A percentile compares a stretch with the other conserved stretches of the same genome.
Conservation (phyloP, 441 rosid species). For the Brassica hybrid region DNA sequence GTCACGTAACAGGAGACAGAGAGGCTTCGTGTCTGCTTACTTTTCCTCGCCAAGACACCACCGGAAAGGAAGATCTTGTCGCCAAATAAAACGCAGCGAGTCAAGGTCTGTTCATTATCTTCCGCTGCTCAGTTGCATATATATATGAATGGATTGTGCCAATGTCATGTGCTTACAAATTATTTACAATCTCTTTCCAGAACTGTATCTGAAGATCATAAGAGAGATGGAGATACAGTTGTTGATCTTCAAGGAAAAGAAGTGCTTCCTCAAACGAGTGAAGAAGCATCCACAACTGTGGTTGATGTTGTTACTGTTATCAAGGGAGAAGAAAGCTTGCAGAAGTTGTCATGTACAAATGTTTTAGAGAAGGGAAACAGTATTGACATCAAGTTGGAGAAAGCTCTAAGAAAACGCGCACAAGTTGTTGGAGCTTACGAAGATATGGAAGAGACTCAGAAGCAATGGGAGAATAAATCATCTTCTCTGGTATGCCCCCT, state of each 20-base stretch:
- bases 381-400: slow-evolving; percentile 70
- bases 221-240: slow-evolving; percentile 2
- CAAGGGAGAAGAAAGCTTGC: slow-evolving; percentile 39
- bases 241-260: neutral
- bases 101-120: slow-evolving; percentile 57
- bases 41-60: slow-evolving; percentile 63
- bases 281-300: slow-evolving; percentile 39
- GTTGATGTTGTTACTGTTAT: slow-evolving; percentile 37
- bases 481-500: slow-evolving; percentile 66
- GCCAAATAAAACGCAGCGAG: slow-evolving; percentile 67
- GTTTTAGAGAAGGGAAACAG: slow-evolving; percentile 45
- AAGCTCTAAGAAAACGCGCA: slow-evolving; percentile 75
- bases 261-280: slow-evolving; percentile 39
- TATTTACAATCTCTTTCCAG: neutral
- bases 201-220: slow-evolving; percentile 5
- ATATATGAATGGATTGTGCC: neutral
- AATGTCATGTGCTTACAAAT: too few species aligned
- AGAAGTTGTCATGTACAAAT: slow-evolving; percentile 42
- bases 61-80: slow-evolving; percentile 76
- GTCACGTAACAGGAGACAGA: slow-evolving; percentile 54
- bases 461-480: slow-evolving; percentile 94
- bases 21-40: slow-evolving; percentile 49
- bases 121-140: too few species aligned
- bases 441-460: slow-evolving; percentile 92
- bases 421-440: slow-evolving; percentile 73